Percentiles rank a stretch among this genome's conserved stretches.
phyloP scores from a whole-genome alignment of 192 early-diverging fungal genomes.

The Geosiphon pyriformis region DNA sequence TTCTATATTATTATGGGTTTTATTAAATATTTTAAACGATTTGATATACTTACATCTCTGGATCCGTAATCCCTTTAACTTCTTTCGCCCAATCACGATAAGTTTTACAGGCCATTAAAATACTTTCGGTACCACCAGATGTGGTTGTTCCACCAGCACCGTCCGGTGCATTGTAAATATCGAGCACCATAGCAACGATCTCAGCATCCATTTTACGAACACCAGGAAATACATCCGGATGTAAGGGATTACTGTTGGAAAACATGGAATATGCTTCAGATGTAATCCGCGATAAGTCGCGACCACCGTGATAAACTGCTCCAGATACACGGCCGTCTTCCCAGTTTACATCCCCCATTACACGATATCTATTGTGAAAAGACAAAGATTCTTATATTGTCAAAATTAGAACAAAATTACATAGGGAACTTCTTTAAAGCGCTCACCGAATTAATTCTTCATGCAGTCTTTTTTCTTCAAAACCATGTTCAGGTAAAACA shows the following conservation, averaged over 20 bases:
- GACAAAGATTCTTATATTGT: background rate
- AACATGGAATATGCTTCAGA: conserved; percentile 82
- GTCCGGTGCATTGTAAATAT: conserved; percentile 74
- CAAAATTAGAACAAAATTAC: background rate
- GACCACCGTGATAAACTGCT: conserved; percentile 90
- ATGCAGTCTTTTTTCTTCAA: conserved; percentile 57
- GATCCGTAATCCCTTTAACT: conserved; percentile 72
- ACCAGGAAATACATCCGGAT: conserved; percentile 93
- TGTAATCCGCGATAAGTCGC: conserved; percentile 65
- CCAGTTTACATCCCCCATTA: conserved; percentile 70
- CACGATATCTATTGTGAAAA: conserved; percentile 39
- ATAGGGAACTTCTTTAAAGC: background rate
- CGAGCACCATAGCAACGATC: conserved; percentile 84
- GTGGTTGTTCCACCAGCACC: conserved; percentile 83
- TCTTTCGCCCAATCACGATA: conserved; percentile 84
- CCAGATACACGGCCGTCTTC: conserved; percentile 81
- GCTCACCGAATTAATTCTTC: conserved; percentile 53
- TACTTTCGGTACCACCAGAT: conserved; percentile 90
- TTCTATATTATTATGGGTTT: background rate
- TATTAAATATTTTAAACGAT: background rate
- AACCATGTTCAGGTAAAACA: conserved; percentile 58
- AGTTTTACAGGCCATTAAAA: conserved; percentile 92
- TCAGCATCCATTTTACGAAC: conserved; percentile 95
- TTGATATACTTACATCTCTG: conserved; percentile 73
- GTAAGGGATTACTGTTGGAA: conserved; percentile 81